Conservation (phyloP, 257 asterid genomes). For the Solanum gandarillasii region DNA sequence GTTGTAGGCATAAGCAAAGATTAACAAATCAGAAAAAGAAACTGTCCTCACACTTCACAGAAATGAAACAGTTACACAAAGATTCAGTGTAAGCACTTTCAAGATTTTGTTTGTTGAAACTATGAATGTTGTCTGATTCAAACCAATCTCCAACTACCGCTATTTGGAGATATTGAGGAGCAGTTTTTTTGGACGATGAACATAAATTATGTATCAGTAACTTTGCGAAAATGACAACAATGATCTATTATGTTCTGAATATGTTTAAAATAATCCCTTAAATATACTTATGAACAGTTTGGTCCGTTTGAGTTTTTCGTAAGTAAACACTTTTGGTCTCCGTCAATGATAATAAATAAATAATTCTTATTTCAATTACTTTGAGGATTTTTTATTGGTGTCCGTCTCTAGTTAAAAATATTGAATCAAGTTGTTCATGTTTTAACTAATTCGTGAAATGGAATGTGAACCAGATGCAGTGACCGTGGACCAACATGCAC, state of each 20-base stretch:
- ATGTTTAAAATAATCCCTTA: not conserved
- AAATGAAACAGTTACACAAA: not conserved
- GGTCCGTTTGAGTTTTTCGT: not conserved
- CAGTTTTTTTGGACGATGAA: not conserved
- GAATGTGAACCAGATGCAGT: not conserved
- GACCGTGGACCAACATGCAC: not conserved
- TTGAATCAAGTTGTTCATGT: not conserved
- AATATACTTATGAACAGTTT: not conserved
- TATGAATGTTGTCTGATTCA: not conserved
- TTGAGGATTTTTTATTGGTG: no score
- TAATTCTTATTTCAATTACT: no score
- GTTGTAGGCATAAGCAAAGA: not conserved
- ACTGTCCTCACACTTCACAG: not conserved
- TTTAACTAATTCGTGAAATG: not conserved
- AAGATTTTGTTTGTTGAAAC: not conserved
- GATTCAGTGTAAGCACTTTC: not conserved
- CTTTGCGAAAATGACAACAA: not conserved
- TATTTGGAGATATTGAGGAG: not conserved
- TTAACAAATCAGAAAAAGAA: not conserved
- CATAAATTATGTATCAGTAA: not conserved
- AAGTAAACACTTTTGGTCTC: not conserved
- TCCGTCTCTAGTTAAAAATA: no score
- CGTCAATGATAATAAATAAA: fast-evolving
- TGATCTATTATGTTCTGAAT: not conserved
- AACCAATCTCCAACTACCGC: not conserved